These are phyloP conservation scores for Triangularia setosa DNA, from an alignment of 2,329 filamentous ascomycete genomes.

Conservation along the genomic window DNA sequence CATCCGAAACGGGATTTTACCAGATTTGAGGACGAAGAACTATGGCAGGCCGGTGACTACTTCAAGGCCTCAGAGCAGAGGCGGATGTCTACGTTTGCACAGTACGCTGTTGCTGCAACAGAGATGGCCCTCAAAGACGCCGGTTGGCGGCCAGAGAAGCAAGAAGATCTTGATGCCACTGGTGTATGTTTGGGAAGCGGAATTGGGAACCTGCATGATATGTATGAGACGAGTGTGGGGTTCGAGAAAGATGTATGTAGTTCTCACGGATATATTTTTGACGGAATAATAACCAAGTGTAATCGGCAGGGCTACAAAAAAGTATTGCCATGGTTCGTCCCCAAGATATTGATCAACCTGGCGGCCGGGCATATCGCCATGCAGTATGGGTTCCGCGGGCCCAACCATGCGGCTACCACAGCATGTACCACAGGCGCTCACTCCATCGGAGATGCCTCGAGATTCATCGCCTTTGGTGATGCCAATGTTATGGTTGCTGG, in stretches of 20 bases:
- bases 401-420: conserved; percentile 88
- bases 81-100: conserved; percentile 85
- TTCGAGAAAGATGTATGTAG: conserved; percentile 66
- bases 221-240: conserved; percentile 76
- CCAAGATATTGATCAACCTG: conserved; percentile 88
- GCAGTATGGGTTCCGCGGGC: conserved; percentile 82
- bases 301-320: conserved; percentile 75
- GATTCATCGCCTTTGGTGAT: conserved; percentile 86
- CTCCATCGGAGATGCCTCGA: conserved; percentile 88
- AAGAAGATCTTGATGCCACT: conserved; percentile 67
- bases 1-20: conserved; percentile 35
- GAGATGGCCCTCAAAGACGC: conserved; percentile 84
- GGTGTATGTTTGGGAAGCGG: conserved; percentile 93
- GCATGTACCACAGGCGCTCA: conserved; percentile 96
- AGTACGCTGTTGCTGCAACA: conserved; percentile 84
- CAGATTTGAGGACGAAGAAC: conserved; percentile 23
- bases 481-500: conserved; percentile 96
- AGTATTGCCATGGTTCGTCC: conserved; percentile 90
- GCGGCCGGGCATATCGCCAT: conserved; percentile 94
- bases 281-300: conserved; percentile 3
- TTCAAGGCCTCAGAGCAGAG: conserved; percentile 54
- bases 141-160: conserved; percentile 61
- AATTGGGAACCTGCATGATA: conserved; percentile 89
- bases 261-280: background rate
- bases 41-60: conserved; percentile 54